Base-by-base conservation (phyloP, 495 filamentous ascomycete species). In the Daldinia decipiens region DNA sequence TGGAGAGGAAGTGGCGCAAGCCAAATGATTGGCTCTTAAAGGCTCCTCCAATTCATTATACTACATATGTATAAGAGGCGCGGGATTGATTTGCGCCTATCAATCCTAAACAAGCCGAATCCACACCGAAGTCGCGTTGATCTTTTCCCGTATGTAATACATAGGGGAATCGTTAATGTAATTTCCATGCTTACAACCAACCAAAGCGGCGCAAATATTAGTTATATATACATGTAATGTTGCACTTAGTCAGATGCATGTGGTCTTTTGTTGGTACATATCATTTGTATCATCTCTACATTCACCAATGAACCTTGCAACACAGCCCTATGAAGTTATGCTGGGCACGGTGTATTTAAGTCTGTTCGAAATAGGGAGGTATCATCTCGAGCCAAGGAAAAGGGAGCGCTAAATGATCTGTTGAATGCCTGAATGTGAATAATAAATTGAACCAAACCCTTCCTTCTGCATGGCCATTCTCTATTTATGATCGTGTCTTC, bases 291-390 rank as follows among this genome's bases (percentile, higher is more conserved):
- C 6, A 7, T 32, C 29, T 32, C 32, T 34, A 34, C 2, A 34
- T 11, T 11, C 32, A 34, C 40, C n/a, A 45, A 45, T 45, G 8
- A 45, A 52, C 26, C 26, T 52, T 21, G 54, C 55, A 21, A 59
- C 67, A 64, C 29, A 54, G 47, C 64, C 56, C 21, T 52, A 52
- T 52, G 47, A 4, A 52, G 50, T 29, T 52, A 52, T 52, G 50
- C 50, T 21, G 32, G 24, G 7, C 19, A 52, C 38, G 13, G 24
- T 21, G 12, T 52, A 53, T 13, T 6, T 31, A 29, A n/a, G 15
- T 47, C 24, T 36, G 34, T 17, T 59, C 54, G 36, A 62, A 64
- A 59, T 34, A 62, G 55, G 55, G 51, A 70, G 67, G 67, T 59
- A 36, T 29, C 26, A 27, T 53, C 31, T 17, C 13, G 54, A 31